Percentiles rank a stretch among this genome's conserved stretches.
phyloP scores from a whole-genome alignment of 441 rosid genomes.

The Adansonia rubrostipa region DNA sequence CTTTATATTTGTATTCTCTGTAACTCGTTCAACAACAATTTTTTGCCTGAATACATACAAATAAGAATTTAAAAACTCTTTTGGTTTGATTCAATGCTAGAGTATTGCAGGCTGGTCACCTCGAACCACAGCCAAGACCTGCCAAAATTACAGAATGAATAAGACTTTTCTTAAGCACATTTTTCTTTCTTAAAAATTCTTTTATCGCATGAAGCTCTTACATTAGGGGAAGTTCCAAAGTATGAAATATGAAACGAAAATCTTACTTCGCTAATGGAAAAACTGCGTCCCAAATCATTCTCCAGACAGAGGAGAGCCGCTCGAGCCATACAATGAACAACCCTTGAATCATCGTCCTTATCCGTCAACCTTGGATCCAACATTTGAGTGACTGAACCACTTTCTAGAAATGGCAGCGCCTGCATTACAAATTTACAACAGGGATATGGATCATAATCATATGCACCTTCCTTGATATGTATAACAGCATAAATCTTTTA shows the following conservation, averaged over 20 bases:
- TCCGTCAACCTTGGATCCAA: constrained; percentile 44
- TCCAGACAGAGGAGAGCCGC: constrained; percentile 53
- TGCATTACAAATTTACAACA: constrained; percentile 20
- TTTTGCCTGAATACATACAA: background rate
- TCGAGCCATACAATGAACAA: constrained; percentile 35
- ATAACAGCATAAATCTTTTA: background rate
- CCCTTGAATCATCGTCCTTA: constrained; percentile 21
- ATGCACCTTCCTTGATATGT: background rate
- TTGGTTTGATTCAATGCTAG: background rate
- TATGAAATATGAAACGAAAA: background rate
- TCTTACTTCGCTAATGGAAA: constrained; percentile 48
- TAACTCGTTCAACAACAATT: too few relatives aligned
- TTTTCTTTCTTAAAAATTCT: too few relatives aligned
- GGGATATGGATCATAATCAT: background rate
- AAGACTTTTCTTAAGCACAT: background rate
- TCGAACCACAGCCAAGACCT: constrained; percentile 56
- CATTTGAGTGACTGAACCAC: constrained; percentile 28
- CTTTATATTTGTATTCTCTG: background rate
- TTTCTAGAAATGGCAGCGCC: constrained; percentile 47
- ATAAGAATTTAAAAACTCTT: background rate
- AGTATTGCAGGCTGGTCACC: constrained; percentile 39
- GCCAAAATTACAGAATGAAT: constrained; percentile 28
- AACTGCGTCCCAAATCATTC: constrained; percentile 7
- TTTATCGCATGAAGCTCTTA: too few relatives aligned
- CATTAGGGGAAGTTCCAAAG: background rate